A percentile compares a stretch with the other conserved stretches of the same genome.
These are phyloP conservation scores for Quercus lobata DNA, from an alignment of 331 rosid species.

Conservation along the genomic window DNA sequence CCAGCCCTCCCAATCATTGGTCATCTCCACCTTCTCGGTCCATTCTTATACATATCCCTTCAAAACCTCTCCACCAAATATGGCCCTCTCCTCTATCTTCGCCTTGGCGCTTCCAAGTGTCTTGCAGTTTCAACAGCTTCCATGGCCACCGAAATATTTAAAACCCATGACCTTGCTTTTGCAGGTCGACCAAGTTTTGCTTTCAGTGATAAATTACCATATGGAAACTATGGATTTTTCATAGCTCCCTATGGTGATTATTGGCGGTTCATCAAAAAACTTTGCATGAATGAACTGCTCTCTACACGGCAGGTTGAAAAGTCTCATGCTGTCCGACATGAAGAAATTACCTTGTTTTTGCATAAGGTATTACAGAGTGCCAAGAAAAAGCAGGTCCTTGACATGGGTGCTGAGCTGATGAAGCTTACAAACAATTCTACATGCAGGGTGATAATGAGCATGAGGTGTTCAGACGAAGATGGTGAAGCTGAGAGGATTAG, in stretches of 20 bases:
- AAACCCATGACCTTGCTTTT: conserved; percentile 41
- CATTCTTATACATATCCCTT: conserved; percentile 29
- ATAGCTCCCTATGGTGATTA: conserved; percentile 50
- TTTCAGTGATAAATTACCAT: conserved; percentile 41
- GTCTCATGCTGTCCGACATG: conserved; percentile 27
- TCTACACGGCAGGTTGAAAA: conserved; percentile 39
- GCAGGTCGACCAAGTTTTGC: conserved; percentile 39
- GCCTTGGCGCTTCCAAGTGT: conserved; percentile 27
- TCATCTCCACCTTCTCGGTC: conserved; percentile 39
- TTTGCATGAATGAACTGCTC: conserved; percentile 50
- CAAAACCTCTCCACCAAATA: conserved; percentile 33
- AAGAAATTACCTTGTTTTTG: conserved; percentile 23
- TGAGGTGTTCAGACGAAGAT: conserved; percentile 9
- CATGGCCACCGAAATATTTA: conserved; percentile 49
- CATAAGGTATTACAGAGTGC: not conserved
- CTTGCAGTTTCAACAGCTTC: conserved; percentile 45
- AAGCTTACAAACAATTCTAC: conserved; percentile 46
- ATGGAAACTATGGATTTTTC: conserved; percentile 47
- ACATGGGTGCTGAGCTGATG: conserved; percentile 35
- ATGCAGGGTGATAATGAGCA: conserved; percentile 55
- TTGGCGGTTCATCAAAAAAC: conserved; percentile 56
- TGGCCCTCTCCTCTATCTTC: conserved; percentile 44
- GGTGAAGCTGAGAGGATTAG: conserved; percentile 38
- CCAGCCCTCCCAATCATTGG: conserved; percentile 43
- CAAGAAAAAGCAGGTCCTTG: not conserved